Base-by-base conservation (phyloP, 495 filamentous ascomycete species). In the Platismatia glauca region DNA sequence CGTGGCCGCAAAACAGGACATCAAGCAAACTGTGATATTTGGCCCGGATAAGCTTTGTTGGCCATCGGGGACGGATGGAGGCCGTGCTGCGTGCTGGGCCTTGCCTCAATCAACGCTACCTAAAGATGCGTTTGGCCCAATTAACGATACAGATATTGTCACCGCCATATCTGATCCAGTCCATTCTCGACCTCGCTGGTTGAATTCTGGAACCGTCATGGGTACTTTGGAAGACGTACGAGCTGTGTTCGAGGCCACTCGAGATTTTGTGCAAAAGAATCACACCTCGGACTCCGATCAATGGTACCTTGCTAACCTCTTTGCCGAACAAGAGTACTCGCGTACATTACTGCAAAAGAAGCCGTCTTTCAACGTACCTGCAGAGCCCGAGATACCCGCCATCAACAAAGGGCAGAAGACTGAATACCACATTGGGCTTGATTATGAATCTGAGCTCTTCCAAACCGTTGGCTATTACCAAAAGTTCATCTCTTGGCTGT, bases 271-370 rank as follows among this genome's bases (percentile, higher is more conserved):
- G 29, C 9, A 41, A n/a, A 55, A 60, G n/a, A 61, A 67, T 16
- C 31, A 68, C 41, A 61, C 57, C 12, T 31, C 48, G 27, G 58
- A 69, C 9, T 72, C 69, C 31, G 78, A 82, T 66, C 75, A 81
- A 69, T 63, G 74, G 46, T 74, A 79, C 11, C 72, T 84, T 59
- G 78, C 79, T 7, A 73, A 78, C 53, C 78, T 86, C 37, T 84
- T 77, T 60, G 81, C 79, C 48, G 72, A 76, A 29, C 82, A 86
- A 67, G 81, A 84, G 69, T 78, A 80, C 48, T 69, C 78, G 35
- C 72, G 81, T 38, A 77, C 82, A 64, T 63, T 76, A 53, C 73
- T 78, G 65, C 35, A 55, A 37, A 11, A 37, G 22, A 77, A 80
- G 62, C 75, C 71, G 22, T 69, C 74, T 44, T 75, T 71, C 0